Evolutionary conservation across 805 yeast species (phyloP), one percentile per base, ranked within the genome.

Genomic region (Cyberlindnera samutprakarnensis): DNA sequence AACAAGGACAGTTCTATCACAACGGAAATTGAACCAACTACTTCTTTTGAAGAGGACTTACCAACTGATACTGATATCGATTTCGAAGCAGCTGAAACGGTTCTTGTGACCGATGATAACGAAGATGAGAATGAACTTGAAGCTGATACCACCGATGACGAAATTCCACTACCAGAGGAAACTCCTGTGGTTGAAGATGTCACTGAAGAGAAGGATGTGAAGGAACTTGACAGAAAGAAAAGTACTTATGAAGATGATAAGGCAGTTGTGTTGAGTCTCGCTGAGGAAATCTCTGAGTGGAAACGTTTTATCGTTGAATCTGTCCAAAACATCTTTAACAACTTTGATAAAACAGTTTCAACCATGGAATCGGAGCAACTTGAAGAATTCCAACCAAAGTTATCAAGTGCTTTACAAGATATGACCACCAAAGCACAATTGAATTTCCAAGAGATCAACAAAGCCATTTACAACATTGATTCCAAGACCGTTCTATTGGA

Each of bases 231-330:
- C n/a, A n/a, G n/a, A n/a, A n/a, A n/a, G n/a, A n/a, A n/a, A n/a
- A n/a, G n/a, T n/a, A n/a, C n/a, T n/a, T n/a, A n/a, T n/a, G 32
- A 45, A 14, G 24, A 41, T 6, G 39, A 33, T 15, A 28, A 36
- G 16, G 37, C 30, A 2, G 31, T 37, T 8, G 39, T 31, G 6
- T 14, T 40, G 4, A 25, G 44, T 14, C 36, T 60, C 18, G 59
- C 58, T 28, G 54, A 56, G 18, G 67, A 63, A 32, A 58, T 61
- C 23, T 41, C 51, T 9, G 43, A 47, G 6, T 64, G 66, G 68
- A 51, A 48, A 23, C 36, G 35, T 7, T 47, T 64, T 30, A 54
- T 69, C 28, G 51, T 54, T 17, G 56, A 49, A 13, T 64, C 67
- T 20, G 56, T 62, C 19, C 42, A 50, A 10, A 63, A 61, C 28